A percentile compares a stretch with the other conserved stretches of the same genome.
Evolutionary conservation across 257 asterid species (phyloP).

Genomic region (Avicennia marina): DNA sequence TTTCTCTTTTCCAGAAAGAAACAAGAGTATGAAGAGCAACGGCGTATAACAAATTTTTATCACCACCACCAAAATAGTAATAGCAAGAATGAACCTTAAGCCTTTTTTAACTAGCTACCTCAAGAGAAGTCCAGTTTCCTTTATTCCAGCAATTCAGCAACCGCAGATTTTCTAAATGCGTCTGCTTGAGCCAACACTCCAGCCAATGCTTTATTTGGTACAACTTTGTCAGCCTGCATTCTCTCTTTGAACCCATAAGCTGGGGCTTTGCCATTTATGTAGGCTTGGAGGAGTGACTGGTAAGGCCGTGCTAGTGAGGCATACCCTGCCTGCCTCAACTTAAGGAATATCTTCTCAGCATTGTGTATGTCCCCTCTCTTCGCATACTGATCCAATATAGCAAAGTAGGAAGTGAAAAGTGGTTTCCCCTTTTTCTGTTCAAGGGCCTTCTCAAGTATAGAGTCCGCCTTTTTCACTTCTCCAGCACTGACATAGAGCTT

Average conservation of each 20-base stretch:
- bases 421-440: constrained; percentile 36
- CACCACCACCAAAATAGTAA: too few species aligned
- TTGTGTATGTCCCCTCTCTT: constrained; percentile 67
- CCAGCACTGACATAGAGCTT: constrained; percentile 64
- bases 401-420: constrained; percentile 34
- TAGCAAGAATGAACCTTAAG: neutral
- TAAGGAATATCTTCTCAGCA: constrained; percentile 57
- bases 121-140: neutral
- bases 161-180: constrained; percentile 36
- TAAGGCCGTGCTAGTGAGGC: constrained; percentile 29
- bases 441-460: constrained; percentile 47
- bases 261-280: constrained; percentile 57
- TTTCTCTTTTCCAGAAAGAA: too few species aligned
- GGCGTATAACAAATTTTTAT: too few species aligned
- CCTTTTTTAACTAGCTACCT: neutral
- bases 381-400: constrained; percentile 55
- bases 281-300: constrained; percentile 50
- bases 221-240: constrained; percentile 54
- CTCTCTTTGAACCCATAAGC: constrained; percentile 62
- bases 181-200: constrained; percentile 38
- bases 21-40: too few species aligned
- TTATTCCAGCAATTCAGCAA: constrained; percentile 51
- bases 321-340: constrained; percentile 53
- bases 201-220: constrained; percentile 39
- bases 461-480: constrained; percentile 64